These are phyloP conservation scores for Yarrowia porcina DNA, from an alignment of 805 yeast species.

Conservation along the genomic window DNA sequence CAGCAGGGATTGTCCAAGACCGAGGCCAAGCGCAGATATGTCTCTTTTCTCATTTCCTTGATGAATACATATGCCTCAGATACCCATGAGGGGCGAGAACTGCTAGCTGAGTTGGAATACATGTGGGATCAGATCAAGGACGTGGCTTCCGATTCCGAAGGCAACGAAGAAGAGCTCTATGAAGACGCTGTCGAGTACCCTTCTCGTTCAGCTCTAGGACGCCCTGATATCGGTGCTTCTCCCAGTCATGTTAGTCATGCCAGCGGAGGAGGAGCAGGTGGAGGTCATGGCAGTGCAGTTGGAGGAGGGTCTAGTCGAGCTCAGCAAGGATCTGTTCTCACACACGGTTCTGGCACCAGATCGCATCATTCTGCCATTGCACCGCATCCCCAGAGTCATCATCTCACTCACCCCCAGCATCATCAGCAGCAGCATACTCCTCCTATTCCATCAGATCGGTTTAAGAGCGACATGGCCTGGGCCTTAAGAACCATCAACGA, in stretches of 20 bases:
- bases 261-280: background rate
- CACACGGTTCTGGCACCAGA: background rate
- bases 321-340: background rate
- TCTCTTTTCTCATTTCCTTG: conserved; percentile 64
- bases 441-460: background rate
- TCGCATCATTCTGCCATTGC: background rate
- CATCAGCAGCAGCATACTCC: background rate
- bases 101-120: conserved; percentile 63
- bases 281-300: background rate
- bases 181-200: conserved; percentile 26
- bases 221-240: background rate
- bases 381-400: background rate
- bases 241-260: conserved; percentile 15
- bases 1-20: conserved; percentile 65
- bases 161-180: conserved; percentile 30
- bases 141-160: conserved; percentile 23
- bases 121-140: conserved; percentile 52
- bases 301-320: background rate
- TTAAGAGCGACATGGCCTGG: conserved; percentile 24
- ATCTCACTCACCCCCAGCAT: background rate
- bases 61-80: conserved; percentile 69
- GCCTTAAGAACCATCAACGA: conserved; percentile 19
- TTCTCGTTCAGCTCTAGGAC: background rate
- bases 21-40: conserved; percentile 72
- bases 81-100: conserved; percentile 61